Base-by-base conservation (phyloP, 2,329 filamentous ascomycete genomes). In the Periglandula ipomoeae region DNA sequence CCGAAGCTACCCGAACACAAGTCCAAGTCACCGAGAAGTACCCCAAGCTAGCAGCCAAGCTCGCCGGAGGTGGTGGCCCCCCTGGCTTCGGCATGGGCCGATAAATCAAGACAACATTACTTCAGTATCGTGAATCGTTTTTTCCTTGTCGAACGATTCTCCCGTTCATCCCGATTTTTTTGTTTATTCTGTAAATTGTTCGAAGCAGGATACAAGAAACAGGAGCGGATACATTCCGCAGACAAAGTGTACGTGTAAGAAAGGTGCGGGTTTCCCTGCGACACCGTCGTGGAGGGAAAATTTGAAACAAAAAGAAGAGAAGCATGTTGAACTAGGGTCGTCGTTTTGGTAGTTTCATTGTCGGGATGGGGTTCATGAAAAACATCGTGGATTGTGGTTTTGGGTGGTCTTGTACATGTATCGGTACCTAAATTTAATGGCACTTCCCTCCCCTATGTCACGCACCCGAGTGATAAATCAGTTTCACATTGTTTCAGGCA, bases 1-100 rank as follows among this genome's bases (percentile, higher is more conserved):
- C 93, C 26, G 93, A 98, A 70, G 93, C 93, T 19, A 97, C 93
- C 35, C 80, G 93, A 61, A 97, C 93, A 54, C 93, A 98, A 70
- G 81, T 98, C 53, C 87, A 95, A 71, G 87, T 93, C 15, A 86
- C 89, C 64, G 84, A 90, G 69, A 88, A 88, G 70, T 91, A 91
- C 64, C 87, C 87, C 37, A 81, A 89, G 66, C 75, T 93, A 46
- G 85, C 85, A 13, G 81, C 78, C 51, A 85, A 85, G 65, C 74
- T 91, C 56, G 66, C 66, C 3, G 65, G 64, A 26, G 64, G 65
- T 38, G 65, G 56, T 26, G 59, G 62, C 22, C 61, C 65, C 11
- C 59, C 61, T 22, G 64, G 66, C 17, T 57, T 69, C 26, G 64
- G 66, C 48, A 66, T 67, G 65, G 62, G 62, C 10, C 58, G 62